These are phyloP conservation scores for Pezicula carpinea DNA, from an alignment of 2,329 filamentous ascomycete species.

Conservation along the genomic window DNA sequence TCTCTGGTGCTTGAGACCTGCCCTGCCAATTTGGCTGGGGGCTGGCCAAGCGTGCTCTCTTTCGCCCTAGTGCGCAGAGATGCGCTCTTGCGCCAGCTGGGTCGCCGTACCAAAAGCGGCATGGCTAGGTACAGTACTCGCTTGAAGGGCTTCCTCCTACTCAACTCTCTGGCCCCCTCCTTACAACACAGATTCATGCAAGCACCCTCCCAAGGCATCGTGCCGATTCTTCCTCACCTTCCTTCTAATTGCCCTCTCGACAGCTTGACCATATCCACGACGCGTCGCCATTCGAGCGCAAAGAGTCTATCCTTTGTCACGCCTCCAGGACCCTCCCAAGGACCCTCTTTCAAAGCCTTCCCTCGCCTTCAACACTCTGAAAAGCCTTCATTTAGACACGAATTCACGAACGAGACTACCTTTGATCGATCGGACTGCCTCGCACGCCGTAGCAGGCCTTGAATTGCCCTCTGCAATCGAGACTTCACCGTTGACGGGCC, in stretches of 20 bases:
- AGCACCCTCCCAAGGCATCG: background rate
- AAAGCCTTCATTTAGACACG: background rate
- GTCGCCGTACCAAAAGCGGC: no score
- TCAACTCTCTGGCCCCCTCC: background rate
- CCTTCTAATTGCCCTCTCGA: constrained; percentile 2
- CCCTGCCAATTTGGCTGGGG: no score
- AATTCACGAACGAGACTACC: background rate
- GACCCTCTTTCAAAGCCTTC: background rate
- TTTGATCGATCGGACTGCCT: no score
- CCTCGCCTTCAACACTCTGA: background rate
- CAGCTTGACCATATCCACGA: background rate
- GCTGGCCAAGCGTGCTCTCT: no score
- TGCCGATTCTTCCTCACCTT: background rate
- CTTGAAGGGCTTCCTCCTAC: background rate
- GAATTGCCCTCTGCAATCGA: no score
- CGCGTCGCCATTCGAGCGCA: constrained; percentile 8
- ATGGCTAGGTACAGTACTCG: background rate
- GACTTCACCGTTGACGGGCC: no score
- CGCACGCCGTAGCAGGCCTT: no score
- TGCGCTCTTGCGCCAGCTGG: no score
- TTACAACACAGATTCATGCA: constrained; percentile 5
- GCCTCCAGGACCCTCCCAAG: background rate
- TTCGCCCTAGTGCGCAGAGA: no score
- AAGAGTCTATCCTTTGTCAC: background rate
- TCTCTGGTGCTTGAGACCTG: background rate